These are phyloP conservation scores for Flammula alnicola DNA, from an alignment of 1,284 basidiomycete genomes.

Conservation along the genomic window DNA sequence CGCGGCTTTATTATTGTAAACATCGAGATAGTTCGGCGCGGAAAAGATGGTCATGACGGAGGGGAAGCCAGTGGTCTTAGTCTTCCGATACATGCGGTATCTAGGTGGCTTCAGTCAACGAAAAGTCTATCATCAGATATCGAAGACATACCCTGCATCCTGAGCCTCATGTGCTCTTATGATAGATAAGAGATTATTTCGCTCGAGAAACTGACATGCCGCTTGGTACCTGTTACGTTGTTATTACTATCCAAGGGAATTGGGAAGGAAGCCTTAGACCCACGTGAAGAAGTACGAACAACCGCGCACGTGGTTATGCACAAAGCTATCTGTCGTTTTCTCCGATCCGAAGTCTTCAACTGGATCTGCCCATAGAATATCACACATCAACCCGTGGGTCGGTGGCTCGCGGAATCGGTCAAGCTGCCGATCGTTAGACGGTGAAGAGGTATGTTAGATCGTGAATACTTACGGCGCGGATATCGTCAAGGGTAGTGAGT, in stretches of 20 bases:
- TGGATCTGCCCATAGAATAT: constrained; percentile 95
- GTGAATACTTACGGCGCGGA: constrained; percentile 28
- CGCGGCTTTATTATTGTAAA: constrained; percentile 95
- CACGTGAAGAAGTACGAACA: constrained; percentile 97
- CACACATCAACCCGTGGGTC: constrained; percentile 91
- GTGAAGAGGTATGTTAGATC: not conserved
- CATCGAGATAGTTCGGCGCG: constrained; percentile 96
- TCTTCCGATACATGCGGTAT: constrained; percentile 95
- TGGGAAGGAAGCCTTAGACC: constrained; percentile 30
- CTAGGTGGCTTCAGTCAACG: constrained; percentile 40
- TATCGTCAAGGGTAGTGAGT: constrained; percentile 46
- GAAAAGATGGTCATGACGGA: constrained; percentile 97
- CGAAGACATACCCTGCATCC: constrained; percentile 79
- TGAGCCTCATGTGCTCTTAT: constrained; percentile 98
- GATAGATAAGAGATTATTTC: constrained; percentile 92
- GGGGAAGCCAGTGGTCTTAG: constrained; percentile 88
- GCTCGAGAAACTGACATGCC: constrained; percentile 92
- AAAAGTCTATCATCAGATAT: constrained; percentile 11
- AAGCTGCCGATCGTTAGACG: constrained; percentile 76
- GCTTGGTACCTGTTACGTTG: constrained; percentile 76
- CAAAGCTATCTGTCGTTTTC: constrained; percentile 77
- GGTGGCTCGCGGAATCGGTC: constrained; percentile 96
- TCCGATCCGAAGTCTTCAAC: constrained; percentile 77
- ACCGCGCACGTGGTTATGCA: constrained; percentile 93
- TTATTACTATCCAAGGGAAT: constrained; percentile 60